Evolutionary conservation across 345 rosid genomes (phyloP).

Genomic region (Arabis alpina): DNA sequence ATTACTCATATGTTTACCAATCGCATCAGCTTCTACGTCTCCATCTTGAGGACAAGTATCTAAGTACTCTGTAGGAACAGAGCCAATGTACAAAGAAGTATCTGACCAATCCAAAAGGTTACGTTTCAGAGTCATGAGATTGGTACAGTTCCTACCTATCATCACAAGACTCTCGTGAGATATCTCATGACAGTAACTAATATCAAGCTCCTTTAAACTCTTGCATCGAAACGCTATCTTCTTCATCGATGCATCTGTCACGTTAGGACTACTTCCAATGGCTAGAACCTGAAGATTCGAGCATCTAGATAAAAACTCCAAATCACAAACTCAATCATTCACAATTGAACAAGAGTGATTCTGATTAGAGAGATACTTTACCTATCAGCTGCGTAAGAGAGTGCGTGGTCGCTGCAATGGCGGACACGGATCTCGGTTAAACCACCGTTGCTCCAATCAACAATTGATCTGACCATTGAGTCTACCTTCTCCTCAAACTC

Average conservation of each 20-base stretch:
- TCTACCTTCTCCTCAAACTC: constrained; percentile 73
- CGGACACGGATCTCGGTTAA: constrained; percentile 65
- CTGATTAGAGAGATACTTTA: constrained; percentile 18
- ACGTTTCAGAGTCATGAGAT: constrained; percentile 63
- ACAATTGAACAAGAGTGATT: background rate
- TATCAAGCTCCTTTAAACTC: constrained; percentile 64
- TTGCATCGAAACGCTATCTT: constrained; percentile 61
- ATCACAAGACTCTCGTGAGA: constrained; percentile 66
- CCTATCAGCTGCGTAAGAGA: constrained; percentile 70
- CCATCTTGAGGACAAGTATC: constrained; percentile 87
- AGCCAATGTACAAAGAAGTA: constrained; percentile 63
- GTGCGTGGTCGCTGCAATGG: constrained; percentile 81
- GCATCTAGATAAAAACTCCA: constrained; percentile 49
- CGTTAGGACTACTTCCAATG: constrained; percentile 63
- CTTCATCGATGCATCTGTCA: constrained; percentile 73
- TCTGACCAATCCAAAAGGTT: constrained; percentile 80
- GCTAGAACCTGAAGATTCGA: constrained; percentile 67
- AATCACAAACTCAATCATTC: background rate
- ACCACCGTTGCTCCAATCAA: constrained; percentile 64
- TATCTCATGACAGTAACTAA: constrained; percentile 81
- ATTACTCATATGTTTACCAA: constrained; percentile 66
- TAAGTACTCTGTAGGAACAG: constrained; percentile 67
- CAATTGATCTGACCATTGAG: constrained; percentile 67
- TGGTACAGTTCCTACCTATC: constrained; percentile 72
- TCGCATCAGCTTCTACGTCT: constrained; percentile 70